Conservation (phyloP, 225 moss, liverwort and hornwort species). For the Polytrichum commune region DNA sequence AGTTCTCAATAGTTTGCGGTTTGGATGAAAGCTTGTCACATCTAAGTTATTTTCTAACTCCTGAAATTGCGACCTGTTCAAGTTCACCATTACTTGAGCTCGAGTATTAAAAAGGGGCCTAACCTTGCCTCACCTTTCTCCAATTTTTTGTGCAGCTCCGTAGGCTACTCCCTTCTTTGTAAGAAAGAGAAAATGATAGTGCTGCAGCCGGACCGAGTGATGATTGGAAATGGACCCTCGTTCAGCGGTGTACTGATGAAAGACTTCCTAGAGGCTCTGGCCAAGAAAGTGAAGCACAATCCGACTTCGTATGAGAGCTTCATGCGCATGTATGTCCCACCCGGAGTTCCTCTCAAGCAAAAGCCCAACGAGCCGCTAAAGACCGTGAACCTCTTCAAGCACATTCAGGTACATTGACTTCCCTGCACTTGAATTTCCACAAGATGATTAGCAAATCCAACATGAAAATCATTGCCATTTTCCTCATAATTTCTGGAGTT, state of each 20-base stretch:
- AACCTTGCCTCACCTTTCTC: not conserved
- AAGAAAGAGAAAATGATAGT: slow-evolving; percentile 52
- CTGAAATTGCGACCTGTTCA: not conserved
- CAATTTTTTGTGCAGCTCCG: slow-evolving; percentile 44
- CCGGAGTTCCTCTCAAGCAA: slow-evolving; percentile 38
- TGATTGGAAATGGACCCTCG: slow-evolving; percentile 41
- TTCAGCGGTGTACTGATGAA: slow-evolving; percentile 53
- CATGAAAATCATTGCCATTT: not conserved
- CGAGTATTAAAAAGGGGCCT: no score
- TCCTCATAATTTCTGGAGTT: not conserved
- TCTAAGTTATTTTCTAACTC: not conserved
- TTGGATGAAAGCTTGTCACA: not conserved
- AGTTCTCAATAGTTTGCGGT: not conserved
- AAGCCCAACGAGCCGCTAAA: slow-evolving; percentile 35
- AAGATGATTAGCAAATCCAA: not conserved
- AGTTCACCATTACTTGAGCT: no score
- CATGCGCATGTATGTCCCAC: slow-evolving; percentile 57
- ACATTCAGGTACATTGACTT: slow-evolving; percentile 41
- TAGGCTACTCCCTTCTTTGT: slow-evolving; percentile 63
- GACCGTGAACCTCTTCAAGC: slow-evolving; percentile 56
- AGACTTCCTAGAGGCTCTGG: slow-evolving; percentile 49
- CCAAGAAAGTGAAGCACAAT: slow-evolving; percentile 47
- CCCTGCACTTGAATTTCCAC: not conserved
- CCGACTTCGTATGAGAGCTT: slow-evolving; percentile 53
- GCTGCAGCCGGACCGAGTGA: slow-evolving; percentile 45